Conservation (phyloP, 2,329 filamentous ascomycete genomes). For the Sclerotinia nivalis region DNA sequence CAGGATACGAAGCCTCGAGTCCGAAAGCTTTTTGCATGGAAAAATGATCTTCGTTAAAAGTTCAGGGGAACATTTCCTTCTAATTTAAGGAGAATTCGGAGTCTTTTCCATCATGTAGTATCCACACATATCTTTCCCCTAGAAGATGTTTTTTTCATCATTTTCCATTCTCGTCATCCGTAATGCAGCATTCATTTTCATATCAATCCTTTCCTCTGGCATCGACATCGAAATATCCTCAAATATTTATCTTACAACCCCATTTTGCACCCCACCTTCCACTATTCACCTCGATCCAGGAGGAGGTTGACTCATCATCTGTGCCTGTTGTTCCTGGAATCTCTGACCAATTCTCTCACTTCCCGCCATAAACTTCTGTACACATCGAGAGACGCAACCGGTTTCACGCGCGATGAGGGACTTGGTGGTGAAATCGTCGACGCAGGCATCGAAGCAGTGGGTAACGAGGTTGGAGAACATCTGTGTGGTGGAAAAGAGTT, state of each 20-base stretch:
- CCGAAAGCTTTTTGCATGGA: neutral
- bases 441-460: slow-evolving; percentile 93
- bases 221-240: neutral
- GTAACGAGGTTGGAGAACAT: slow-evolving; percentile 70
- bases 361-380: slow-evolving; percentile 93
- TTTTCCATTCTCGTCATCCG: neutral
- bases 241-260: slow-evolving; percentile 10
- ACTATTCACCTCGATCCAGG: slow-evolving; percentile 27
- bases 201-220: neutral
- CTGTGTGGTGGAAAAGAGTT: slow-evolving; percentile 40
- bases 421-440: slow-evolving; percentile 99
- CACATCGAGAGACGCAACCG: slow-evolving; percentile 90
- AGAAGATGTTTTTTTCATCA: neutral
- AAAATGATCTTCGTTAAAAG: slow-evolving; percentile 9
- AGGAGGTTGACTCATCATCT: slow-evolving; percentile 50
- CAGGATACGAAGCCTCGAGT: neutral
- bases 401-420: slow-evolving; percentile 84
- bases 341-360: slow-evolving; percentile 88
- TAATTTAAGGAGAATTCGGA: neutral
- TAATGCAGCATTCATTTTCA: slow-evolving; percentile 1
- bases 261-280: neutral
- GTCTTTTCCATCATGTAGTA: neutral
- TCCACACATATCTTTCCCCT: slow-evolving; percentile 7
- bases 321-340: slow-evolving; percentile 72
- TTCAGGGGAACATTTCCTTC: neutral